Evolutionary conservation across 805 yeast species (phyloP).

Genomic region (Saturnispora galanensis): DNA sequence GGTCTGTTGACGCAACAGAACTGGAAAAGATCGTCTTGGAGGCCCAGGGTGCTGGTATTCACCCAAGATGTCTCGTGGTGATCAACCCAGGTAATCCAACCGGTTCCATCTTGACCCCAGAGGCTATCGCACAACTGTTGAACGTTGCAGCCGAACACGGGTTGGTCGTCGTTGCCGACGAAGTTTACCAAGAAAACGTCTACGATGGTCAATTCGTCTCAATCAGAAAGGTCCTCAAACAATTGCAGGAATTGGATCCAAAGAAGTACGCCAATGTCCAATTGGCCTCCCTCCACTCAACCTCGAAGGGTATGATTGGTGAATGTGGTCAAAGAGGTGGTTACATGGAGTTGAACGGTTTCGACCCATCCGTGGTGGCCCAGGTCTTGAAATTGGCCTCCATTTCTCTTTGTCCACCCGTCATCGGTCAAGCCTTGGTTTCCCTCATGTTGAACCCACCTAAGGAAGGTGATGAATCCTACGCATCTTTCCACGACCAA

Average conservation of each 20-base stretch:
- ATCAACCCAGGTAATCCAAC: slow-evolving; percentile 99
- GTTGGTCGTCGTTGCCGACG: slow-evolving; percentile 87
- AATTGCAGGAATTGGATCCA: slow-evolving; percentile 44
- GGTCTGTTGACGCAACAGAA: slow-evolving; percentile 73
- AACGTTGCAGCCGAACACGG: slow-evolving; percentile 78
- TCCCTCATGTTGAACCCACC: slow-evolving; percentile 96
- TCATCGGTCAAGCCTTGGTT: slow-evolving; percentile 86
- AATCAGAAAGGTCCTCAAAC: slow-evolving; percentile 67
- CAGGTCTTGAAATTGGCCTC: slow-evolving; percentile 79
- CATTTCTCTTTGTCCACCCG: slow-evolving; percentile 88
- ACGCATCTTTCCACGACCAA: slow-evolving; percentile 55
- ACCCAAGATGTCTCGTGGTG: slow-evolving; percentile 73
- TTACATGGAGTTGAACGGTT: slow-evolving; percentile 88
- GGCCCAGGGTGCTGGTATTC: slow-evolving; percentile 42
- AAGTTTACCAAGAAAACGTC: slow-evolving; percentile 92
- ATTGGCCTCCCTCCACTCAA: slow-evolving; percentile 91
- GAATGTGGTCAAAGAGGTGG: slow-evolving; percentile 99
- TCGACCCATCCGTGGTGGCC: slow-evolving; percentile 56
- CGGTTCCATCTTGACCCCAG: slow-evolving; percentile 65
- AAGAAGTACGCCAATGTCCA: slow-evolving; percentile 59
- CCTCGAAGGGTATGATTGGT: slow-evolving; percentile 94
- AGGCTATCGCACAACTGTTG: slow-evolving; percentile 62
- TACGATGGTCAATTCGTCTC: slow-evolving; percentile 77
- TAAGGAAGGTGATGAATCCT: slow-evolving; percentile 62
- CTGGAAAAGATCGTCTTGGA: slow-evolving; percentile 45